Conservation (phyloP, 768 basidiomycete genomes). For the Tephrocybe rancida region DNA sequence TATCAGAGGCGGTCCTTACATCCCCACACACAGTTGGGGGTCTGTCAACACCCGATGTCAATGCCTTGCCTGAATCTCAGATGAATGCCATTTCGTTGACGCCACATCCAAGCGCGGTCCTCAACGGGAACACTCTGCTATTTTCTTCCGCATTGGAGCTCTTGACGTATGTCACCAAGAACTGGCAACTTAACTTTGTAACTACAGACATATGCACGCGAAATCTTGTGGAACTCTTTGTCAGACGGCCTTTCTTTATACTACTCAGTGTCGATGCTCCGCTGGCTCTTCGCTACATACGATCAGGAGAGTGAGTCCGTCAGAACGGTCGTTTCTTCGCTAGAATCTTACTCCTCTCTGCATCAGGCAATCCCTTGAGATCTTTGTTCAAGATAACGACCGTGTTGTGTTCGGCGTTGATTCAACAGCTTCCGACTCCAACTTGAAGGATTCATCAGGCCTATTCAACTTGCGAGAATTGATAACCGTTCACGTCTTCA, state of each 20-base stretch:
- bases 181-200: constrained; percentile 83
- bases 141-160: constrained; percentile 56
- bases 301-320: constrained; percentile 51
- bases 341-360: background rate
- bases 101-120: constrained; percentile 23
- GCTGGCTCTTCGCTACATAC: constrained; percentile 63
- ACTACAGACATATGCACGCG: constrained; percentile 68
- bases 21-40: background rate
- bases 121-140: constrained; percentile 23
- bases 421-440: constrained; percentile 22
- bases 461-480: constrained; percentile 41
- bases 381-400: constrained; percentile 80
- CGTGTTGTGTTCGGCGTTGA: constrained; percentile 56
- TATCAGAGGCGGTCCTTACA: background rate
- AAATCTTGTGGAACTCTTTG: constrained; percentile 64
- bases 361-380: constrained; percentile 51
- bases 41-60: background rate
- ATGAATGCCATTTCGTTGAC: constrained; percentile 29
- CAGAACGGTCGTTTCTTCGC: background rate
- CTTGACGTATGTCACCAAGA: constrained; percentile 73
- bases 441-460: constrained; percentile 20
- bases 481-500: constrained; percentile 62
- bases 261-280: constrained; percentile 86
- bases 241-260: constrained; percentile 89
- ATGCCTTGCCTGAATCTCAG: background rate